phyloP scores from a whole-genome alignment of 352 stramenopile species.

The Phytophthora europaea region DNA sequence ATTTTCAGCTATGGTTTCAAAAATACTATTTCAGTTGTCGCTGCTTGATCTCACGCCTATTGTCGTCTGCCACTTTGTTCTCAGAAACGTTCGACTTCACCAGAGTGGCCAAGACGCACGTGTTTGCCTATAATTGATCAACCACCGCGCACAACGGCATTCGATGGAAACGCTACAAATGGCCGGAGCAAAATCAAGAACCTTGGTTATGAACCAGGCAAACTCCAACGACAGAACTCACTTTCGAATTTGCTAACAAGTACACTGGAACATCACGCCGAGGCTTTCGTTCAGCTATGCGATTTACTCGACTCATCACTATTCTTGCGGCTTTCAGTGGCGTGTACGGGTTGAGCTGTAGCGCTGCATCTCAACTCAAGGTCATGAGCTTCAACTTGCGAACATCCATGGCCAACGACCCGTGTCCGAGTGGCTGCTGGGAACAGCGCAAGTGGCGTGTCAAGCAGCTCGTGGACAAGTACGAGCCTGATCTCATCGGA shows the following conservation, averaged over 20 bases:
- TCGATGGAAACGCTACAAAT: not conserved
- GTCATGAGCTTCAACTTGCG: slow-evolving; percentile 84
- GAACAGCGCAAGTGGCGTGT: slow-evolving; percentile 53
- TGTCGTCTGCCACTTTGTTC: slow-evolving; percentile 11
- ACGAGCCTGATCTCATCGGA: slow-evolving; percentile 73
- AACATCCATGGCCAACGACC: slow-evolving; percentile 69
- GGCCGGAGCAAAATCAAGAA: not conserved
- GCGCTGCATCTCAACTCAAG: slow-evolving; percentile 35
- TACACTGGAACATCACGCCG: not conserved
- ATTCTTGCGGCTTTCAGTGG: not conserved
- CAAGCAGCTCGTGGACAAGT: slow-evolving; percentile 49
- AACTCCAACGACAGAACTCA: not conserved
- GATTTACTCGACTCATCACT: slow-evolving; percentile 2
- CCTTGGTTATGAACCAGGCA: no score
- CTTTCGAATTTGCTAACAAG: slow-evolving; percentile 24
- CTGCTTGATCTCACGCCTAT: slow-evolving; percentile 11
- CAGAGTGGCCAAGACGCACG: not conserved
- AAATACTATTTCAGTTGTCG: not conserved
- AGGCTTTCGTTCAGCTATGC: not conserved
- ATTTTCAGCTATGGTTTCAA: not conserved
- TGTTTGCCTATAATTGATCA: slow-evolving; percentile 26
- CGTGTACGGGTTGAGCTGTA: slow-evolving; percentile 13
- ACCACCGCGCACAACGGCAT: not conserved
- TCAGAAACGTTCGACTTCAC: slow-evolving; percentile 28
- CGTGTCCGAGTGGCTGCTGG: slow-evolving; percentile 77